These are phyloP conservation scores for Cucumis melo DNA, from an alignment of 306 rosid genomes.

Conservation along the genomic window DNA sequence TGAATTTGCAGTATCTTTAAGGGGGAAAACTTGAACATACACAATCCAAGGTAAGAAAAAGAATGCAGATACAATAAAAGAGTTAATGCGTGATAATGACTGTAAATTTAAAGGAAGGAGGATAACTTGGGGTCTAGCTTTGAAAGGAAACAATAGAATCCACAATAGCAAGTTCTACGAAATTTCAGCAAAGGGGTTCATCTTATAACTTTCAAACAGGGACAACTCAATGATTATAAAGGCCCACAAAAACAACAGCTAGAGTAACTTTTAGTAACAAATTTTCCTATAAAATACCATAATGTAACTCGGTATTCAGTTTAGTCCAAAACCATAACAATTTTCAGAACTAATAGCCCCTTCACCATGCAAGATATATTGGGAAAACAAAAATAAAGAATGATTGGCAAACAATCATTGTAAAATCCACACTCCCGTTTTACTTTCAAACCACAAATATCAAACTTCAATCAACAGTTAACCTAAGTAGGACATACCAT, in stretches of 20 bases:
- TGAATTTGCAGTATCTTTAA: background rate
- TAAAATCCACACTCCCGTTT: background rate
- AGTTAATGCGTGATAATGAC: background rate
- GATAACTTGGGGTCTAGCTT: background rate
- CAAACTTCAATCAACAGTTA: conserved; percentile 5
- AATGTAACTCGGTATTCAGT: background rate
- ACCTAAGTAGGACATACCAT: conserved; percentile 47
- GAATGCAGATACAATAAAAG: background rate
- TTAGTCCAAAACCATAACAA: background rate
- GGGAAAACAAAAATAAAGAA: background rate
- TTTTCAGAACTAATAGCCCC: background rate
- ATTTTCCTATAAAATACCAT: background rate
- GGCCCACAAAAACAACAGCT: conserved; percentile 3
- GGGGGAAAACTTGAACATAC: background rate
- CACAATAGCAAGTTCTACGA: background rate
- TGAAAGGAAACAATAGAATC: background rate
- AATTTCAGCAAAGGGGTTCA: background rate
- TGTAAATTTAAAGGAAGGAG: background rate
- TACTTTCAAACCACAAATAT: conserved; percentile 9
- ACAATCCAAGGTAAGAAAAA: background rate
- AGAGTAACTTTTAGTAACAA: background rate
- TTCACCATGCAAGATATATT: background rate
- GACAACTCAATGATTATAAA: background rate
- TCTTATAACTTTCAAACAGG: background rate
- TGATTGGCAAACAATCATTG: background rate